These are phyloP conservation scores for Amanita jacksonii DNA, from an alignment of 768 basidiomycete genomes.

Conservation along the genomic window DNA sequence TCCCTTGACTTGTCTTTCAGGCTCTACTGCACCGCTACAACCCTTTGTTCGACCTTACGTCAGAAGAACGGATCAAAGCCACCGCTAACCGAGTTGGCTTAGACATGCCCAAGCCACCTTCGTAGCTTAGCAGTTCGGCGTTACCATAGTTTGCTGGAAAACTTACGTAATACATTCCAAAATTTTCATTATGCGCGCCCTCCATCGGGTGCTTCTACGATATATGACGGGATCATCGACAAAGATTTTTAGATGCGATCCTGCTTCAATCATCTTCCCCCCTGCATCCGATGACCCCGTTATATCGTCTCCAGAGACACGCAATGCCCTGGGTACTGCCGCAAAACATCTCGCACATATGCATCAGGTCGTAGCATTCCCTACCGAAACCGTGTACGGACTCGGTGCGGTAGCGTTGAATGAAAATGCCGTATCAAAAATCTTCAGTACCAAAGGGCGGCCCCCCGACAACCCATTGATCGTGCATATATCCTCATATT, in stretches of 20 bases:
- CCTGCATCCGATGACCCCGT: slow-evolving; percentile 32
- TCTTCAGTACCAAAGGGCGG: slow-evolving; percentile 85
- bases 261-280: slow-evolving; percentile 49
- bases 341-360: slow-evolving; percentile 40
- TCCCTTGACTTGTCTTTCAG: slow-evolving; percentile 27
- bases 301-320: slow-evolving; percentile 42
- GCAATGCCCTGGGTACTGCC: slow-evolving; percentile 44
- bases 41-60: slow-evolving; percentile 69
- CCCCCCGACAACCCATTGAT: slow-evolving; percentile 96
- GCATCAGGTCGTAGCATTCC: slow-evolving; percentile 68
- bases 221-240: slow-evolving; percentile 15
- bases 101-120: slow-evolving; percentile 56
- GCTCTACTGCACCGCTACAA: slow-evolving; percentile 80
- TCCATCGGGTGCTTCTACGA: not conserved
- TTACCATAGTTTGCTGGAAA: no score
- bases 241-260: slow-evolving; percentile 52
- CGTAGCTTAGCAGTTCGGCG: not conserved
- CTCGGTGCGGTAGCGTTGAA: slow-evolving; percentile 82
- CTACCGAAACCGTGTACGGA: slow-evolving; percentile 98
- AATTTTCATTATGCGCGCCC: not conserved
- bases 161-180: slow-evolving; percentile 9
- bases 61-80: slow-evolving; percentile 72
- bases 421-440: slow-evolving; percentile 50
- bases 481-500: slow-evolving; percentile 82
- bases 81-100: slow-evolving; percentile 85